Evolutionary conservation across 2,329 filamentous ascomycete genomes (phyloP).

Genomic region (Aureobasidium pullulans): DNA sequence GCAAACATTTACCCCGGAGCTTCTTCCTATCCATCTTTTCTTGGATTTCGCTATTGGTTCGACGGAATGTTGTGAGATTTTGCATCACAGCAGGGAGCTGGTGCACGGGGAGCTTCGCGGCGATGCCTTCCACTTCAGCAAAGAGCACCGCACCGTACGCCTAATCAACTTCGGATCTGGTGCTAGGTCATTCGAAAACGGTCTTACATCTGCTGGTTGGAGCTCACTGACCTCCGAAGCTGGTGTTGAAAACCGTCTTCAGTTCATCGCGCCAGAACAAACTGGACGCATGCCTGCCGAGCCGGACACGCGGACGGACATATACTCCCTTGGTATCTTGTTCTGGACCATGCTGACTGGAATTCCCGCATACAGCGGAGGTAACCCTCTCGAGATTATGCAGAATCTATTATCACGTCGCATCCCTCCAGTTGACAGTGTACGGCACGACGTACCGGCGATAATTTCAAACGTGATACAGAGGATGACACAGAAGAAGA

Average conservation of each 20-base stretch:
- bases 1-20: neutral
- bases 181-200: constrained; percentile 81
- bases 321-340: constrained; percentile 82
- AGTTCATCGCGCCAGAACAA: constrained; percentile 91
- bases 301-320: constrained; percentile 85
- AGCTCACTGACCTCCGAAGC: constrained; percentile 72
- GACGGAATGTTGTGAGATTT: constrained; percentile 73
- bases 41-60: constrained; percentile 88
- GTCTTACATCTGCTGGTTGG: constrained; percentile 78
- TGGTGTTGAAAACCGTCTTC: constrained; percentile 79
- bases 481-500: constrained; percentile 85
- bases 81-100: constrained; percentile 82
- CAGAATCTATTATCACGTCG: constrained; percentile 78
- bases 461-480: constrained; percentile 75
- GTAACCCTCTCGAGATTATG: constrained; percentile 79
- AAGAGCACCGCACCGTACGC: constrained; percentile 63
- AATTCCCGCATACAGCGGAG: constrained; percentile 70
- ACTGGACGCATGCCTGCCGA: constrained; percentile 89
- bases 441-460: constrained; percentile 77
- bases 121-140: constrained; percentile 83
- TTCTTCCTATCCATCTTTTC: constrained; percentile 59
- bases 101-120: constrained; percentile 87
- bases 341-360: constrained; percentile 84
- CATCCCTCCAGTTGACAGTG: constrained; percentile 66
- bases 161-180: constrained; percentile 83